Base-by-base conservation (phyloP, 2,329 filamentous ascomycete genomes). In the Cladosporium sp. region DNA sequence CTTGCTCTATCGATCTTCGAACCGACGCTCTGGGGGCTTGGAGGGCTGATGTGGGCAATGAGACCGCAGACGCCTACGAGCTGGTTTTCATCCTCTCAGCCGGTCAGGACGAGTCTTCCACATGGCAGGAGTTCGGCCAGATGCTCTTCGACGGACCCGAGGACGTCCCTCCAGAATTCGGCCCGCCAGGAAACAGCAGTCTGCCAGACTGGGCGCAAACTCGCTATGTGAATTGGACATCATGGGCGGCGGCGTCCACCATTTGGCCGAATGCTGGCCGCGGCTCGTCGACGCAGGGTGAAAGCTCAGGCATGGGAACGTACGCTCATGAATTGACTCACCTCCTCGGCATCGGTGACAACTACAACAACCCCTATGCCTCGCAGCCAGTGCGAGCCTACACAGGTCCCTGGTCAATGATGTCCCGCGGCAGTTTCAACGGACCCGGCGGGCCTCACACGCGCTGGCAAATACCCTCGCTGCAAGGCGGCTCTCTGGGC, bases 81-180 rank as follows among this genome's bases (percentile, higher is more conserved):
- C 65, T 80, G 1, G 76, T 74, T 3, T 80, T 79, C 60, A 77
- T 79, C 52, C 69, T 80, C 1, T 78, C 76, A 0, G 75, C 77
- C 0, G 77, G 77, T 4, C 76, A 80, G 54, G 77, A 80, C 51
- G 77, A 80, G 59, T 78, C 75, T 0, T 74, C 74, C 0, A 78
- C 76, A 0, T 80, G 77, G 77, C 77, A 80, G 50, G 77, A 80
- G 54, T 80, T 80, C 55, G 77, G 77, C 32, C 73, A 77, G 61
- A 80, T 80, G 73, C 73, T 69, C 51, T 80, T 78, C 49, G 58
- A 66, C 9, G 67, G 63, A 6, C 72, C 69, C 11, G 72, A 77
- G 13, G 74, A 78, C 40, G 68, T 80, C 0, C 70, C 76, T 0
- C 70, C 71, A 3, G 69, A 64, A 9, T 79, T 79, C 51, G 77